Conservation (phyloP, 768 basidiomycete species). For the Saitozyma sp. region DNA sequence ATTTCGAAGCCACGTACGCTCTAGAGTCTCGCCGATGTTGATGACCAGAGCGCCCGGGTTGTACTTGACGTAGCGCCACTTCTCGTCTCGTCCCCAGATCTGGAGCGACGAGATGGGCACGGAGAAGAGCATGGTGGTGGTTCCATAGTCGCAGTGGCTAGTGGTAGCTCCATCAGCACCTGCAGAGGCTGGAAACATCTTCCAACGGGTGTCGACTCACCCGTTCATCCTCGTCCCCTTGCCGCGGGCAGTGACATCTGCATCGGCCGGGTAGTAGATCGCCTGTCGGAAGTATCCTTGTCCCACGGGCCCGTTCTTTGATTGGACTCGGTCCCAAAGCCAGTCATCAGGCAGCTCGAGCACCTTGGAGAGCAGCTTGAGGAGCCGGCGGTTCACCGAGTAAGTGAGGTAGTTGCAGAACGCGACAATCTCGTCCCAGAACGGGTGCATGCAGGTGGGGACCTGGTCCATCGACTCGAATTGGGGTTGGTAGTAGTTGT, state of each 20-base stretch:
- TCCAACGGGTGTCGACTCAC: conserved; percentile 20
- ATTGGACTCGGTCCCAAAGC: conserved; percentile 37
- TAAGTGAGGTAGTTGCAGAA: conserved; percentile 28
- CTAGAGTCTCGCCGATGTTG: conserved; percentile 44
- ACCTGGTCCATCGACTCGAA: conserved; percentile 15
- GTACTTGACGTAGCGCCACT: conserved; percentile 42
- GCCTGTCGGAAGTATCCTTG: conserved; percentile 35
- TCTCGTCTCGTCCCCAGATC: conserved; percentile 34
- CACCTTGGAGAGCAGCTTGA: conserved; percentile 32
- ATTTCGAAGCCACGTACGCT: conserved; percentile 7
- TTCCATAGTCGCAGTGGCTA: conserved; percentile 32
- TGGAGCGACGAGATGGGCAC: conserved; percentile 42
- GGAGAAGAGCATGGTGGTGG: conserved; percentile 38
- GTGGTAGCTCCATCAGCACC: conserved; percentile 7
- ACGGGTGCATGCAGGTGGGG: conserved; percentile 22
- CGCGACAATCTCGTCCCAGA: conserved; percentile 28
- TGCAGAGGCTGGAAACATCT: conserved; percentile 19
- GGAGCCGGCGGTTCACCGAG: conserved; percentile 34
- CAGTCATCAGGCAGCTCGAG: conserved; percentile 42
- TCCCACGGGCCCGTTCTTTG: conserved; percentile 16
- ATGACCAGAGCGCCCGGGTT: conserved; percentile 37
- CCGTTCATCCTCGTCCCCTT: conserved; percentile 29
- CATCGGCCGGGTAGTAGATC: conserved; percentile 21
- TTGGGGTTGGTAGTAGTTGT: conserved; percentile 29
- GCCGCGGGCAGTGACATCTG: conserved; percentile 10